Percentiles rank a stretch among this genome's conserved stretches.
phyloP scores from a whole-genome alignment of 2,329 filamentous ascomycete genomes.

The Paecilomyces formosus region DNA sequence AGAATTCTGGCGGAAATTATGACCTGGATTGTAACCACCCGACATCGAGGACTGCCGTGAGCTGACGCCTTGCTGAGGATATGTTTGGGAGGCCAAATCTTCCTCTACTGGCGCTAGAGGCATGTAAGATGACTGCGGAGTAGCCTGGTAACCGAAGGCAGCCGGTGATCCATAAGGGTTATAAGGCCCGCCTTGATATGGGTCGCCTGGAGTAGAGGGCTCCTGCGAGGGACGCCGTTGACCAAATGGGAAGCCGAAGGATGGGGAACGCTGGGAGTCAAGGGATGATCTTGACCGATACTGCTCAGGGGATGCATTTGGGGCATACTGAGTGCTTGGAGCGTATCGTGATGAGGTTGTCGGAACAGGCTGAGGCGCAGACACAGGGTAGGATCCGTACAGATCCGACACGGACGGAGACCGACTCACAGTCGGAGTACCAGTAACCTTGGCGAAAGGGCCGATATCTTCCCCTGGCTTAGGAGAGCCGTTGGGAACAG shows the following conservation, averaged over 20 bases:
- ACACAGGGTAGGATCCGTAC: conserved; percentile 53
- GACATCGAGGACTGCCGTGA: conserved; percentile 17
- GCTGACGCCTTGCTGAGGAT: conserved; percentile 9
- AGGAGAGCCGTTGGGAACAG: conserved; percentile 49
- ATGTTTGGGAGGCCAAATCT: conserved; percentile 20
- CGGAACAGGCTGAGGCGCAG: conserved; percentile 24
- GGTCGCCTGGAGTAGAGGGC: conserved; percentile 24
- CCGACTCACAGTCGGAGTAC: conserved; percentile 67
- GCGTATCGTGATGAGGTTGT: conserved; percentile 32
- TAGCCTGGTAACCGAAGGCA: conserved; percentile 25
- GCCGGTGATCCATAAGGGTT: conserved; percentile 24
- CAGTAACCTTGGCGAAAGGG: conserved; percentile 74
- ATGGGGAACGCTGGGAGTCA: conserved; percentile 37
- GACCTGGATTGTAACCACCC: conserved; percentile 19
- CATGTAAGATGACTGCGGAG: conserved; percentile 29
- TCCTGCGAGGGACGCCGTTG: conserved; percentile 33
- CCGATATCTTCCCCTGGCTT: conserved; percentile 56
- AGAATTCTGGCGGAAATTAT: conserved; percentile 1
- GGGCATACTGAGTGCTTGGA: conserved; percentile 37
- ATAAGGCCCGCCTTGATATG: conserved; percentile 21
- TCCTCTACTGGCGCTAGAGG: conserved; percentile 35
- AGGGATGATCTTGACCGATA: conserved; percentile 43
- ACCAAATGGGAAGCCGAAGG: conserved; percentile 24
- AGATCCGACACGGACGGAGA: conserved; percentile 69
- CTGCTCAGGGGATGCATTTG: conserved; percentile 46